A percentile compares a stretch with the other conserved stretches of the same genome.
phyloP scores from a whole-genome alignment of 2,329 filamentous ascomycete genomes.

The Xylaria sp. region DNA sequence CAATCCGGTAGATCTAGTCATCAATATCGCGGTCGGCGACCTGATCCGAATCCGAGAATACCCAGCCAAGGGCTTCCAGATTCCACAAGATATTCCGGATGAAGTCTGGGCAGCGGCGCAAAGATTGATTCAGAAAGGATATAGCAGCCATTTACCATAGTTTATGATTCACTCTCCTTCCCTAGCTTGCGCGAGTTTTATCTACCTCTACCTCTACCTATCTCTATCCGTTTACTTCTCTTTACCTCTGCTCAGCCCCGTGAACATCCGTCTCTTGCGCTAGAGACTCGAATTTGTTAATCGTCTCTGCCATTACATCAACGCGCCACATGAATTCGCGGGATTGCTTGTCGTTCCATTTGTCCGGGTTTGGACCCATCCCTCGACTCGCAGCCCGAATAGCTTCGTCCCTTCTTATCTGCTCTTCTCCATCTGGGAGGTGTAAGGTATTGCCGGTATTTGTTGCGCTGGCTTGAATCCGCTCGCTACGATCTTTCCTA shows the following conservation, averaged over 20 bases:
- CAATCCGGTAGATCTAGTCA: conserved; percentile 56
- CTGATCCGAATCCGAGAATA: conserved; percentile 58
- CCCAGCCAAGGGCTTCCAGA: conserved; percentile 57
- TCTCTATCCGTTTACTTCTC: background rate
- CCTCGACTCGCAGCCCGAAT: conserved; percentile 33
- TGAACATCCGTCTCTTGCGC: conserved; percentile 5
- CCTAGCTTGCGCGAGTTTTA: background rate
- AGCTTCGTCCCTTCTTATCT: conserved; percentile 38
- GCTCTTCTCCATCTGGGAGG: conserved; percentile 40
- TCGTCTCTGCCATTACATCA: conserved; percentile 49
- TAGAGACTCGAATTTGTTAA: conserved; percentile 41
- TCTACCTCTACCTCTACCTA: background rate
- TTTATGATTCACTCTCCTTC: background rate
- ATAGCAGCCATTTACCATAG: conserved; percentile 54
- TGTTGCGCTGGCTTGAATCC: conserved; percentile 39
- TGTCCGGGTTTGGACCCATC: conserved; percentile 40
- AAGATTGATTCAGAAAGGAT: conserved; percentile 55
- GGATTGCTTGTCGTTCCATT: conserved; percentile 45
- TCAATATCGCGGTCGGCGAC: conserved; percentile 59
- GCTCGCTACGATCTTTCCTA: conserved; percentile 39
- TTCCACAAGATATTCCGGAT: conserved; percentile 55
- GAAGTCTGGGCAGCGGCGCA: conserved; percentile 57
- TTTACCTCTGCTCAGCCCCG: background rate
- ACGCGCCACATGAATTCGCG: conserved; percentile 50
- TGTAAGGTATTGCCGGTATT: conserved; percentile 35